phyloP scores from a whole-genome alignment of 306 rosid species.

The Hippophae tibetana region DNA sequence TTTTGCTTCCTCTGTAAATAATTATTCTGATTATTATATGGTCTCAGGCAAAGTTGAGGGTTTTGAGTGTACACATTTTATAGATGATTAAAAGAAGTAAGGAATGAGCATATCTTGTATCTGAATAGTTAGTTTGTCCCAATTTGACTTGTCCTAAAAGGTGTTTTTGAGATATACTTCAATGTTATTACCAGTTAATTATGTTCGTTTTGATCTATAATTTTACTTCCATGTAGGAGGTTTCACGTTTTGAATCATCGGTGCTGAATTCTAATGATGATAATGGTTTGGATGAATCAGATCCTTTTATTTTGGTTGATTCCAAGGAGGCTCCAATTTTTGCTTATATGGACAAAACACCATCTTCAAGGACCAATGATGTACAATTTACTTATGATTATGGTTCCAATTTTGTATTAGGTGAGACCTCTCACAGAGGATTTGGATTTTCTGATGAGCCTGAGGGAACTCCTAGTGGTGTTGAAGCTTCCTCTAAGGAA shows the following conservation, averaged over 20 bases:
- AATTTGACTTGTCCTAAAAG: neutral
- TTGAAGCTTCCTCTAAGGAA: constrained; percentile 31
- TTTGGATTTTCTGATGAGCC: constrained; percentile 64
- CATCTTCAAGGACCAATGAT: constrained; percentile 30
- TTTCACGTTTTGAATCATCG: constrained; percentile 10
- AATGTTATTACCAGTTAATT: neutral
- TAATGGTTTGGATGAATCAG: constrained; percentile 20
- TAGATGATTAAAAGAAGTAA: no score
- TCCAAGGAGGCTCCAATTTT: constrained; percentile 33
- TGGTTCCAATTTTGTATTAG: constrained; percentile 56
- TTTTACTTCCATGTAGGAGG: constrained; percentile 37
- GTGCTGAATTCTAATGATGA: constrained; percentile 21
- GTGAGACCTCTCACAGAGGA: constrained; percentile 69
- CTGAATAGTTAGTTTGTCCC: no score
- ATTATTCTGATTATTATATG: no score
- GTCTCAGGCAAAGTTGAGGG: no score
- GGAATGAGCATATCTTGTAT: no score
- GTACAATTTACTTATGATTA: constrained; percentile 50
- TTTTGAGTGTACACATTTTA: no score
- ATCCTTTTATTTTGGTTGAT: constrained; percentile 40
- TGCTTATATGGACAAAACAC: constrained; percentile 43
- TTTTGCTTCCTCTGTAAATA: no score
- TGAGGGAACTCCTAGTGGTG: constrained; percentile 35
- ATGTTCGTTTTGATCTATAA: neutral
- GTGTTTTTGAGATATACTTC: neutral